Base-by-base conservation (phyloP, 2,329 filamentous ascomycete genomes). In the Botryosphaeria dothidea region DNA sequence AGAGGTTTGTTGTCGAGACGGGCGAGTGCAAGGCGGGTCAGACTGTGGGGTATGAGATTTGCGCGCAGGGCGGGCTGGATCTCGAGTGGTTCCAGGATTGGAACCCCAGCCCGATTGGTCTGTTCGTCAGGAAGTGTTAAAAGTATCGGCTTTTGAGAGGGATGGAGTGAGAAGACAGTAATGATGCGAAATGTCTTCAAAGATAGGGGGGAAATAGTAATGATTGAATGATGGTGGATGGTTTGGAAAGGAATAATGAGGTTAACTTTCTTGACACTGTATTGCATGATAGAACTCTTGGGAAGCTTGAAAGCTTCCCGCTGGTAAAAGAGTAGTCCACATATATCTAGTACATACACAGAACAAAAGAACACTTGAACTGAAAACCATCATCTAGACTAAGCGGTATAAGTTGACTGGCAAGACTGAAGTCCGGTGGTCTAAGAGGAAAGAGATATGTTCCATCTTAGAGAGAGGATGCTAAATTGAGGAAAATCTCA, bases 21-120 rank as follows among this genome's bases (percentile, higher is more conserved):
- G 86, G 86, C 70, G 71, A 75, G 15, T 90, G 88, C 70, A 81
- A 83, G 0, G 83, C 81, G 52, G 86, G 85, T 2, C 61, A 84
- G 72, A 78, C 78, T 19, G 74, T 89, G 19, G 77, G 76, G 2
- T 85, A 83, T 69, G 78, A 85, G 77, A 80, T 90, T 69, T 81
- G 77, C 52, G 78, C 80, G 49, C 77, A 77, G 5, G 84, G 82
- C 2, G 78, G 77, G 67, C 86, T 86, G 43, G 72, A 79, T 54
- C 74, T 90, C 43, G 76, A 83, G 64, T 91, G 84, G 75, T 89
- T 90, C 78, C 82, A 91, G 77, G 86, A 90, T 72, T 88, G 79
- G 69, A 88, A 88, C 70, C 81, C 80, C 9, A 75, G 77, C 67
- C 79, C 83, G 0, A 73, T 78, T 62, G 76, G 76, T 2, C 34